A percentile compares a stretch with the other conserved stretches of the same genome.
Evolutionary conservation across 768 basidiomycete species (phyloP).

Genomic region (Austroboletus eburneus): DNA sequence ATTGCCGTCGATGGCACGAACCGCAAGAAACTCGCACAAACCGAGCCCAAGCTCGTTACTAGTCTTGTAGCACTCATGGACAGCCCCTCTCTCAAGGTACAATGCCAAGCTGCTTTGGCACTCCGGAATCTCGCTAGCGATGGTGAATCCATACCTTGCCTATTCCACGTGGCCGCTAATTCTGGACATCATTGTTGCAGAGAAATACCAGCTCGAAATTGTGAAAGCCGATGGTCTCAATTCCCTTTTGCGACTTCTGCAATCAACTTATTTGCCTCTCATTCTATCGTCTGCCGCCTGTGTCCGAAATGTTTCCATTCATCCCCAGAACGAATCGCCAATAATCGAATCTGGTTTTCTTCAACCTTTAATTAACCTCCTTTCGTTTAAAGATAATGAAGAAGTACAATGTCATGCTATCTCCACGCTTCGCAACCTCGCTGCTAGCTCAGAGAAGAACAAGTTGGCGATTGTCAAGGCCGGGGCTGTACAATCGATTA

Average conservation of each 20-base stretch:
- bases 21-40: slow-evolving; percentile 90
- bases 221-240: slow-evolving; percentile 93
- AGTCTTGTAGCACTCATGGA: slow-evolving; percentile 97
- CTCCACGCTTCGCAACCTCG: slow-evolving; percentile 92
- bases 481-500: slow-evolving; percentile 94
- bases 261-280: slow-evolving; percentile 95
- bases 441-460: slow-evolving; percentile 96
- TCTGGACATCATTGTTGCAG: slow-evolving; percentile 37
- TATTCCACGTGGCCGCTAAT: slow-evolving; percentile 17
- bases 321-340: slow-evolving; percentile 96
- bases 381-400: slow-evolving; percentile 99
- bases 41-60: slow-evolving; percentile 90
- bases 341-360: slow-evolving; percentile 99
- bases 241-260: slow-evolving; percentile 87
- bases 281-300: slow-evolving; percentile 98
- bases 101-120: slow-evolving; percentile 96
- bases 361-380: slow-evolving; percentile 89
- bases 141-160: slow-evolving; percentile 43
- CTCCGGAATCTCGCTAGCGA: slow-evolving; percentile 96
- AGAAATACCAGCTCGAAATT: slow-evolving; percentile 98
- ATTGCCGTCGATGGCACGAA: slow-evolving; percentile 97
- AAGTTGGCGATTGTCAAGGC: slow-evolving; percentile 98
- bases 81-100: slow-evolving; percentile 94
- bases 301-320: slow-evolving; percentile 98
- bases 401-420: slow-evolving; percentile 99